Conservation (phyloP, 192 early-diverging fungal genomes). For the Backusella tarrabulga region DNA sequence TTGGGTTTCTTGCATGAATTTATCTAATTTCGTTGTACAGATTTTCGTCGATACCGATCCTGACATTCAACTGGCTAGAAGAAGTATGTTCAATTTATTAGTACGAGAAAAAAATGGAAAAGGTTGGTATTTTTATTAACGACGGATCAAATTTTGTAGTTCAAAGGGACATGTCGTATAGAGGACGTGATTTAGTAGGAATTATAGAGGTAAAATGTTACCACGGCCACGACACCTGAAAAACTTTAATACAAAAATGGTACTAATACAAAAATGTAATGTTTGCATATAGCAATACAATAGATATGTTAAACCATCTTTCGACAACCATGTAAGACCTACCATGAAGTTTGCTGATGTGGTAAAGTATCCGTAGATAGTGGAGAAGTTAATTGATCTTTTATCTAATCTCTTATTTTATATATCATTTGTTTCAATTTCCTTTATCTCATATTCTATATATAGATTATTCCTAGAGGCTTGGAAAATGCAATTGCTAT, state of each 20-base stretch:
- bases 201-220: conserved; percentile 60
- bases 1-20: neutral
- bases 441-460: neutral
- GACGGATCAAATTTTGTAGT: conserved; percentile 40
- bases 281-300: conserved; percentile 65
- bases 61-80: conserved; percentile 86
- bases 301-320: conserved; percentile 92
- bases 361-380: conserved; percentile 32
- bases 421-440: neutral
- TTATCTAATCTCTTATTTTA: neutral
- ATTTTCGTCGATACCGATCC: conserved; percentile 95
- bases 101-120: neutral
- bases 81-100: conserved; percentile 52
- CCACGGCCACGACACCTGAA: neutral
- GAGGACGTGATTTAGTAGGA: conserved; percentile 87
- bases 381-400: too few species aligned
- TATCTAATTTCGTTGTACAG: conserved; percentile 29
- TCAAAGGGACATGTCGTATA: conserved; percentile 87
- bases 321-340: conserved; percentile 88
- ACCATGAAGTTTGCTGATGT: conserved; percentile 93
- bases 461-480: conserved; percentile 85
- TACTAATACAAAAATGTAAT: neutral
- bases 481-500: conserved; percentile 91
- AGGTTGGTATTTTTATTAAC: neutral
- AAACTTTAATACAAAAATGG: neutral